Evolutionary conservation across 306 rosid species (phyloP).

Genomic region (Prunus mira): DNA sequence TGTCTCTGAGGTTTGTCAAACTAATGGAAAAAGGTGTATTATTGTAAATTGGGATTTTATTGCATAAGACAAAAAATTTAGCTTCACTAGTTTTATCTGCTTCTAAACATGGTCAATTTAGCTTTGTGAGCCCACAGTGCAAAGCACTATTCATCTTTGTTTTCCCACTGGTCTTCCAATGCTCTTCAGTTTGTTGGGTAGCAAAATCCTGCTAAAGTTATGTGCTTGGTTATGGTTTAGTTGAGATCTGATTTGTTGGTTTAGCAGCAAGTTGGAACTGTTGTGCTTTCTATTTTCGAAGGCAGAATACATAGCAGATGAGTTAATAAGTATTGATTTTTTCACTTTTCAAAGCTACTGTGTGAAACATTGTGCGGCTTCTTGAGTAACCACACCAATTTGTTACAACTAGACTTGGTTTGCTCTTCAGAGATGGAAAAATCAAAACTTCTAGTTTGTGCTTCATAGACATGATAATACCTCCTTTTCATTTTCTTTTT

Average conservation of each 20-base stretch:
- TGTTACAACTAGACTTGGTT: no score
- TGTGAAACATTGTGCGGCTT: not conserved
- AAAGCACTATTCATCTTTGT: not conserved
- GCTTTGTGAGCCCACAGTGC: not conserved
- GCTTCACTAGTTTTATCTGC: not conserved
- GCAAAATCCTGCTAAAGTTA: not conserved
- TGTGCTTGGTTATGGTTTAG: not conserved
- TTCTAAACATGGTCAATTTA: not conserved
- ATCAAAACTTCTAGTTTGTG: not conserved
- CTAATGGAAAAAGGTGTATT: not conserved
- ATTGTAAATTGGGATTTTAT: not conserved
- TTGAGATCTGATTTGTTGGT: not conserved
- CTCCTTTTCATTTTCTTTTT: no score
- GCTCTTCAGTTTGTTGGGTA: not conserved
- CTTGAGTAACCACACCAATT: no score
- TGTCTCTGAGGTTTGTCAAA: not conserved
- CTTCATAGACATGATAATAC: no score
- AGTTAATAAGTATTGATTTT: no score
- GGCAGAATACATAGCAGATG: not conserved
- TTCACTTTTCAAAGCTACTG: not conserved
- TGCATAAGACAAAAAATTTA: not conserved
- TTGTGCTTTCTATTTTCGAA: conserved; percentile 1
- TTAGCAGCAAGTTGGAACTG: not conserved
- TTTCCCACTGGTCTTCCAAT: not conserved
- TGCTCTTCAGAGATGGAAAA: not conserved